These are phyloP conservation scores for Trichoderma gracile DNA, from an alignment of 2,329 filamentous ascomycete genomes.

Conservation along the genomic window DNA sequence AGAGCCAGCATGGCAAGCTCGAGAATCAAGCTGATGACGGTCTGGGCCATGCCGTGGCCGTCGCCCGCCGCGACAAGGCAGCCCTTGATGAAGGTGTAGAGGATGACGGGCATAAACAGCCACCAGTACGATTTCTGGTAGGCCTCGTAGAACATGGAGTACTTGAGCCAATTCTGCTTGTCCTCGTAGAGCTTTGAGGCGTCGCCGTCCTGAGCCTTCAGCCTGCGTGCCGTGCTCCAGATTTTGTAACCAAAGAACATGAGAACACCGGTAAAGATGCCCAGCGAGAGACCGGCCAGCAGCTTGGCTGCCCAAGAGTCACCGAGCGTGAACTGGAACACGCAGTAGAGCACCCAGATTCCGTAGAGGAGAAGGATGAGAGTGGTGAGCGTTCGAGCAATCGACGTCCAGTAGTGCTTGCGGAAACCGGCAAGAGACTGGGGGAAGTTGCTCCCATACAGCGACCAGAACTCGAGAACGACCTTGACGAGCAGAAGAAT, in stretches of 20 bases:
- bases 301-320: constrained; percentile 92
- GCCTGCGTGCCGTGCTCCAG: constrained; percentile 69
- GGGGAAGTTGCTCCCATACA: constrained; percentile 86
- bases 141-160: constrained; percentile 94
- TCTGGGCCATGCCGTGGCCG: constrained; percentile 81
- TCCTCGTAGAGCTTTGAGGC: constrained; percentile 75
- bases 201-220: constrained; percentile 76
- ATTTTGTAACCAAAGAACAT: constrained; percentile 84
- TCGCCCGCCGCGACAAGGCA: constrained; percentile 81
- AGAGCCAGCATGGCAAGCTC: constrained; percentile 78
- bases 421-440: constrained; percentile 79
- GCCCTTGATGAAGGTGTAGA: constrained; percentile 90
- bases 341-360: constrained; percentile 91
- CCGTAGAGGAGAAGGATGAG: constrained; percentile 91
- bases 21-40: constrained; percentile 74
- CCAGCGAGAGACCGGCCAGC: constrained; percentile 79
- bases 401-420: constrained; percentile 92
- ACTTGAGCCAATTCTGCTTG: constrained; percentile 89
- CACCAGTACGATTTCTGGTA: constrained; percentile 97
- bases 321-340: constrained; percentile 91
- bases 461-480: constrained; percentile 83
- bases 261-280: constrained; percentile 77
- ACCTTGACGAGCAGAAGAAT: constrained; percentile 88
- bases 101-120: constrained; percentile 85
- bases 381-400: constrained; percentile 85